Conservation (phyloP, 352 stramenopile genomes). For the Phytophthora cactorum region DNA sequence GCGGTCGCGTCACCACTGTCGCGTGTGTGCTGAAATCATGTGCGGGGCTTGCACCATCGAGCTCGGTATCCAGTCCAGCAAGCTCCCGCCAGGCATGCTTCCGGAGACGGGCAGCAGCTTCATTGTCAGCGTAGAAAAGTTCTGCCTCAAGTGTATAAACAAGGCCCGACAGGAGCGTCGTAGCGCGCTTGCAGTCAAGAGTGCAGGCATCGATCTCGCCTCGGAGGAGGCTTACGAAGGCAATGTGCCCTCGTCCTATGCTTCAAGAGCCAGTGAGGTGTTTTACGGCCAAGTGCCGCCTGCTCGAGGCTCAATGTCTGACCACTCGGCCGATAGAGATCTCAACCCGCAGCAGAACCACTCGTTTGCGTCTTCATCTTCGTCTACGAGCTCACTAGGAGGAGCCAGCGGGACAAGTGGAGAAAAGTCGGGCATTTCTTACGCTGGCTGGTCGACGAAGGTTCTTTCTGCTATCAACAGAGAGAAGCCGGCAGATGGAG, state of each 20-base stretch:
- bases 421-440: conserved; percentile 55
- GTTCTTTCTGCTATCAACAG: conserved; percentile 54
- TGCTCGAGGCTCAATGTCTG: conserved; percentile 39
- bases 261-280: conserved; percentile 40
- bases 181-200: conserved; percentile 38
- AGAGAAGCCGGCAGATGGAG: conserved; percentile 39
- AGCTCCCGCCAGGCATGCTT: conserved; percentile 57
- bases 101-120: conserved; percentile 57
- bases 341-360: conserved; percentile 32
- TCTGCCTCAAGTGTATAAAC: conserved; percentile 84
- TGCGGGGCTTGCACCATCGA: conserved; percentile 73
- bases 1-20: conserved; percentile 80
- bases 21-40: conserved; percentile 86
- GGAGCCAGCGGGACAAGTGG: conserved; percentile 23
- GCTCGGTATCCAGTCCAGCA: conserved; percentile 60
- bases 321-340: conserved; percentile 37
- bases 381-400: conserved; percentile 43
- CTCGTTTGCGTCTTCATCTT: conserved; percentile 53
- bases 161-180: conserved; percentile 63
- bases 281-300: conserved; percentile 32
- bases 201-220: conserved; percentile 16
- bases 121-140: conserved; percentile 81
- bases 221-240: conserved; percentile 28
- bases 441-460: conserved; percentile 66
- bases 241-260: conserved; percentile 34